Evolutionary conservation across 2,329 filamentous ascomycete genomes (phyloP).

Genomic region (Aspergillus pseudoviridinutans): DNA sequence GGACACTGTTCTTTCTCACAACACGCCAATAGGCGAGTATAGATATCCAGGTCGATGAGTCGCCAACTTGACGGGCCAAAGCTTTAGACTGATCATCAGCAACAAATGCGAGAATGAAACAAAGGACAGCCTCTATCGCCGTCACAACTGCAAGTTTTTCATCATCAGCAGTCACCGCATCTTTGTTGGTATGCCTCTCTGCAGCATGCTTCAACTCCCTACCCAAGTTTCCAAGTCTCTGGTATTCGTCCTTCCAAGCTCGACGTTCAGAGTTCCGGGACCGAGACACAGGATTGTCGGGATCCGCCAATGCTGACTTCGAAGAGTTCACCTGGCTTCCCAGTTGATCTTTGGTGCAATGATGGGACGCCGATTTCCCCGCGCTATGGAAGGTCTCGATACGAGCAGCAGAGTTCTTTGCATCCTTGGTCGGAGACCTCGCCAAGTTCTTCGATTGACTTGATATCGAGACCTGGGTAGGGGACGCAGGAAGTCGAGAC

Average conservation of each 20-base stretch:
- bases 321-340: constrained; percentile 20
- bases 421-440: constrained; percentile 43
- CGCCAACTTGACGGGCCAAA: constrained; percentile 33
- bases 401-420: constrained; percentile 35
- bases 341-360: constrained; percentile 25
- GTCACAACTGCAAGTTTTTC: constrained; percentile 38
- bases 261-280: constrained; percentile 35
- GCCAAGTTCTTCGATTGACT: constrained; percentile 23
- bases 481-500: constrained; percentile 32
- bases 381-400: constrained; percentile 39
- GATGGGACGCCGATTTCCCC: constrained; percentile 35
- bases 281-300: constrained; percentile 17
- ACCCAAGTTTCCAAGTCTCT: constrained; percentile 41
- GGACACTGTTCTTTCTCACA: constrained; percentile 35
- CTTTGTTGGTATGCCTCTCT: constrained; percentile 31
- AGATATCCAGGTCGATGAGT: constrained; percentile 44
- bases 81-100: constrained; percentile 39
- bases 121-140: constrained; percentile 44
- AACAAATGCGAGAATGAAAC: constrained; percentile 46
- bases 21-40: constrained; percentile 47
- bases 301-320: constrained; percentile 27
- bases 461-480: constrained; percentile 32
- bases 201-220: constrained; percentile 46
- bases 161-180: constrained; percentile 24
- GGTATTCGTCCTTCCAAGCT: constrained; percentile 42